phyloP scores from a whole-genome alignment of 2,329 filamentous ascomycete genomes.

The Aspergillus aculeatinus region DNA sequence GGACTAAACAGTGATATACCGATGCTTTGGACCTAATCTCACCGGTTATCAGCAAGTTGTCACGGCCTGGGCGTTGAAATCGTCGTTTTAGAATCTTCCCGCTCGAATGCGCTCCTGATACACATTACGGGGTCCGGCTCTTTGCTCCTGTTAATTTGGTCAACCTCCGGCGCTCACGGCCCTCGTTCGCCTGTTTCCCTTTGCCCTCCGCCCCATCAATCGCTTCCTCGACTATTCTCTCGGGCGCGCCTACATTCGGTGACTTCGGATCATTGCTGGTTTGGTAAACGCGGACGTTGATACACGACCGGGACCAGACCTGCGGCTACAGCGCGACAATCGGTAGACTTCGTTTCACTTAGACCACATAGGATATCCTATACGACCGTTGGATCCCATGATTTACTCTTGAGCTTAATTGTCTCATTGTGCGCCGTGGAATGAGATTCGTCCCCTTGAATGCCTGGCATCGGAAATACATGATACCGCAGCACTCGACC shows the following conservation, averaged over 20 bases:
- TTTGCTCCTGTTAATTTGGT: neutral
- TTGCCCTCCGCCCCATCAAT: neutral
- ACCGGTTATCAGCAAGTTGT: neutral
- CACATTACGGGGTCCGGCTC: neutral
- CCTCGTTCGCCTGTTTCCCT: neutral
- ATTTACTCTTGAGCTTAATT: slow-evolving; percentile 3
- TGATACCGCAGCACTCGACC: slow-evolving; percentile 11
- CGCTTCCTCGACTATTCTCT: neutral
- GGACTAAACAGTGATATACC: neutral
- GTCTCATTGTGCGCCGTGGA: slow-evolving; percentile 3
- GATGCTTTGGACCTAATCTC: neutral
- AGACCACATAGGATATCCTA: slow-evolving; percentile 2
- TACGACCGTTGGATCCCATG: neutral
- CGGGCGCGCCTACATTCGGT: neutral
- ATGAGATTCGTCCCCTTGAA: slow-evolving; percentile 7
- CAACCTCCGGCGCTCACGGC: neutral
- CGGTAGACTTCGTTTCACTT: neutral
- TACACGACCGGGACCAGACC: neutral
- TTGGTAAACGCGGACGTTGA: slow-evolving; percentile 1
- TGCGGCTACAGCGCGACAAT: slow-evolving; percentile 1
- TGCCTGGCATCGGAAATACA: slow-evolving; percentile 9
- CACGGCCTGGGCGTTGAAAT: neutral
- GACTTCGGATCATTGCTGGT: neutral
- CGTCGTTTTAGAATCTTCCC: neutral
- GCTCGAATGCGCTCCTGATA: slow-evolving; percentile 4